phyloP scores from a whole-genome alignment of 371 early-diverging fungal genomes.

The Mortierella sp. region DNA sequence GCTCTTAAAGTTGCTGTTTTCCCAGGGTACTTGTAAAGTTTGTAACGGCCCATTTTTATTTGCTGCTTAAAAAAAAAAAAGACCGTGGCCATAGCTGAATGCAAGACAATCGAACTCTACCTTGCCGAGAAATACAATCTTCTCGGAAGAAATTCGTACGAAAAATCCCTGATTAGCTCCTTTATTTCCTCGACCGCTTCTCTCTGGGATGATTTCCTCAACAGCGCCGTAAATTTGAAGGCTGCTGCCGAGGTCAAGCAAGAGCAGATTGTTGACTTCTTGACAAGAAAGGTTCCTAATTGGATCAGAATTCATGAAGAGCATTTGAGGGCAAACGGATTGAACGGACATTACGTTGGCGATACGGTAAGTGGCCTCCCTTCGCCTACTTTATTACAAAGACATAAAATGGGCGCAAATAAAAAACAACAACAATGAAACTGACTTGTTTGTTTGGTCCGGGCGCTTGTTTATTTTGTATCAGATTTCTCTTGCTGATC shows the following conservation, averaged over 20 bases:
- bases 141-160: slow-evolving; percentile 39
- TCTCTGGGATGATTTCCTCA: slow-evolving; percentile 17
- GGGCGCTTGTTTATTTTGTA: background rate
- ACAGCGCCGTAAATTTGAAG: background rate
- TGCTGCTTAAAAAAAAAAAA: background rate
- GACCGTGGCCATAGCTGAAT: slow-evolving; percentile 37
- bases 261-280: slow-evolving; percentile 5
- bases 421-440: background rate
- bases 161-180: slow-evolving; percentile 16
- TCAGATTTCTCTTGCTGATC: slow-evolving; percentile 45
- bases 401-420: too few relatives aligned
- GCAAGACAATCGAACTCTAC: slow-evolving; percentile 32
- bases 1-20: background rate
- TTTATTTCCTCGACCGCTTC: slow-evolving; percentile 25
- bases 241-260: slow-evolving; percentile 19
- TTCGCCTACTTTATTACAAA: too few relatives aligned
- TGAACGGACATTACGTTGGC: slow-evolving; percentile 49
- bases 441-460: background rate
- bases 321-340: slow-evolving; percentile 40
- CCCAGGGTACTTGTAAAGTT: background rate
- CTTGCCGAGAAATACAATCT: slow-evolving; percentile 21
- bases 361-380: slow-evolving; percentile 24
- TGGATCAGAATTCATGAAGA: slow-evolving; percentile 50
- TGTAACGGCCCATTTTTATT: background rate
- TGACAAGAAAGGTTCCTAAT: slow-evolving; percentile 15